phyloP scores from a whole-genome alignment of 2,329 filamentous ascomycete genomes.

The Thermothelomyces thermophilus region DNA sequence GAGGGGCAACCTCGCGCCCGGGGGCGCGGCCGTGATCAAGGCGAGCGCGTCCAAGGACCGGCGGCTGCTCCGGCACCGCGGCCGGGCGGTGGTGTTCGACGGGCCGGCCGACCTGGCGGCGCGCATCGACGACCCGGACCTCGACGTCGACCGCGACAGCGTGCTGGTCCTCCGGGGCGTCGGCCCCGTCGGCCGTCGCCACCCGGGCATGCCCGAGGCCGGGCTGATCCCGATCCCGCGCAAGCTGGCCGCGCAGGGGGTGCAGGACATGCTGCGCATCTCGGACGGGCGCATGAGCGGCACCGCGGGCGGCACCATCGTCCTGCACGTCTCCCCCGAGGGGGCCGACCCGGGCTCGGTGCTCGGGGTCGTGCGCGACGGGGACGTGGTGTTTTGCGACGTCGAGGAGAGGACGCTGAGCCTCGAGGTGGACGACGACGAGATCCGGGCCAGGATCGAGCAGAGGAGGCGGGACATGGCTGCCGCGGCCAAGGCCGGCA shows the following conservation, averaged over 20 bases:
- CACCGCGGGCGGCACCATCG: slow-evolving; percentile 82
- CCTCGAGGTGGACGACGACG: slow-evolving; percentile 59
- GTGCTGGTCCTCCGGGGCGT: slow-evolving; percentile 84
- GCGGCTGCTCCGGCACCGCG: slow-evolving; percentile 40
- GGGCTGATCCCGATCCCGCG: slow-evolving; percentile 59
- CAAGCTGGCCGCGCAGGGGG: slow-evolving; percentile 66
- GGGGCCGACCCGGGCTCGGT: slow-evolving; percentile 69
- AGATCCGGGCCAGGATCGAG: slow-evolving; percentile 55
- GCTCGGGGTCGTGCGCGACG: slow-evolving; percentile 67
- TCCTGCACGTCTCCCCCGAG: slow-evolving; percentile 81
- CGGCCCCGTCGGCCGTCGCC: slow-evolving; percentile 81
- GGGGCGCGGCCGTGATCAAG: slow-evolving; percentile 73
- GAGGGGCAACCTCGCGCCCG: slow-evolving; percentile 73
- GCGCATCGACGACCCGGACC: slow-evolving; percentile 49
- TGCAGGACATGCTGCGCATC: slow-evolving; percentile 74
- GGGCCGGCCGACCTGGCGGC: slow-evolving; percentile 69
- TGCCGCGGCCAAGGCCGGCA: background rate
- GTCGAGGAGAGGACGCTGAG: slow-evolving; percentile 56
- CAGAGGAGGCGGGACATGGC: slow-evolving; percentile 31
- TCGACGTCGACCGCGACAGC: slow-evolving; percentile 53
- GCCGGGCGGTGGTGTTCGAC: slow-evolving; percentile 56
- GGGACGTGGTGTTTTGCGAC: slow-evolving; percentile 74
- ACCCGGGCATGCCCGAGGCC: slow-evolving; percentile 91
- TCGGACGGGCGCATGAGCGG: slow-evolving; percentile 85
- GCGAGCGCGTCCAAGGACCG: slow-evolving; percentile 82